A percentile compares a stretch with the other conserved stretches of the same genome.
Conservation (phyloP, 2,329 filamentous ascomycete genomes). For the Pyrenophora tritici-repentis region DNA sequence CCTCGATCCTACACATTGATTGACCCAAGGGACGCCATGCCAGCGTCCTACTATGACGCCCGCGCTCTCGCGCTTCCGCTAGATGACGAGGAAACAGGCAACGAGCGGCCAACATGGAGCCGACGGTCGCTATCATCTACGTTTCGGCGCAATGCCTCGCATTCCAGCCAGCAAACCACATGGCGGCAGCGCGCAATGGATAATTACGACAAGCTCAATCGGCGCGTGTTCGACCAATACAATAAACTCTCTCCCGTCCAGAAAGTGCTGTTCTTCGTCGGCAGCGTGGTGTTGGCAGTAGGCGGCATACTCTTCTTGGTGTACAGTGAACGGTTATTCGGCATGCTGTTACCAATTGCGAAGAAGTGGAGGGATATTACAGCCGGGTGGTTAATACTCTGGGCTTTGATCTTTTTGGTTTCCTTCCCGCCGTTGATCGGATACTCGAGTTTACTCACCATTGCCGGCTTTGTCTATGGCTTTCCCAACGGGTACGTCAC, state of each 20-base stretch:
- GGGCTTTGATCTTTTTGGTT: slow-evolving; percentile 73
- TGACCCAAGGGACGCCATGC: slow-evolving; percentile 35
- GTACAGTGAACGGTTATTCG: slow-evolving; percentile 81
- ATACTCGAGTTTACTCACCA: slow-evolving; percentile 76
- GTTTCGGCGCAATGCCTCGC: slow-evolving; percentile 47
- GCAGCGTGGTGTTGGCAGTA: slow-evolving; percentile 57
- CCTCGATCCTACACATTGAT: not conserved
- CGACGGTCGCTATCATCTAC: slow-evolving; percentile 46
- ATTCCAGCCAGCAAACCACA: slow-evolving; percentile 32
- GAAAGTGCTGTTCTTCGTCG: slow-evolving; percentile 61
- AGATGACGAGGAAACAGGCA: slow-evolving; percentile 54
- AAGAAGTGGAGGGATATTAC: slow-evolving; percentile 75
- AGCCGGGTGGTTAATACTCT: slow-evolving; percentile 76
- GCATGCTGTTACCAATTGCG: slow-evolving; percentile 72
- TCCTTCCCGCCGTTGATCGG: slow-evolving; percentile 88
- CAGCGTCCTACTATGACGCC: slow-evolving; percentile 55
- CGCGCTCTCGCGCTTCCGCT: slow-evolving; percentile 60
- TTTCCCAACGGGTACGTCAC: slow-evolving; percentile 69
- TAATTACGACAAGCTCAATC: slow-evolving; percentile 52
- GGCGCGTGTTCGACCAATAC: slow-evolving; percentile 57
- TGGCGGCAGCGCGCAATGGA: slow-evolving; percentile 50
- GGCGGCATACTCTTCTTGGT: slow-evolving; percentile 71
- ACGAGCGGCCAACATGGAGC: slow-evolving; percentile 58
- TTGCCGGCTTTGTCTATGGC: slow-evolving; percentile 73
- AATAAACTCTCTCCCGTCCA: slow-evolving; percentile 64